Percentiles rank a stretch among this genome's conserved stretches.
phyloP scores from a whole-genome alignment of 805 yeast genomes.

The Danielia oregonensis region DNA sequence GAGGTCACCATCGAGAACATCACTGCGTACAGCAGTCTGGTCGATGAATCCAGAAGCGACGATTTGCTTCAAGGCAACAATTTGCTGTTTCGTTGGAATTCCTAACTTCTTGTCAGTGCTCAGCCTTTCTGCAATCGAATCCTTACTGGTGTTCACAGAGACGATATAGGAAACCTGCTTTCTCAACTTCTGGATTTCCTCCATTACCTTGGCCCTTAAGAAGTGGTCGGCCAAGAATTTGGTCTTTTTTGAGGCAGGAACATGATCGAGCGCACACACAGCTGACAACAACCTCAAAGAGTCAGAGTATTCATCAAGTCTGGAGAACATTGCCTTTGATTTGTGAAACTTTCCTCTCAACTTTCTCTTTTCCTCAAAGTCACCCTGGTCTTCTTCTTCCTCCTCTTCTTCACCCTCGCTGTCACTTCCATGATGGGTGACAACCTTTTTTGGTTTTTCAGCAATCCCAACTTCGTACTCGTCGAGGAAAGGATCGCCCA shows the following conservation, averaged over 20 bases:
- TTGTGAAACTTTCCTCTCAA: slow-evolving; percentile 51
- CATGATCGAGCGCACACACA: slow-evolving; percentile 83
- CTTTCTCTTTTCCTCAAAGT: slow-evolving; percentile 36
- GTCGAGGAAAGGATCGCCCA: slow-evolving; percentile 83
- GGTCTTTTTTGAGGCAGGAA: slow-evolving; percentile 43
- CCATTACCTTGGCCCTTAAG: slow-evolving; percentile 75
- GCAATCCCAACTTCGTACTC: slow-evolving; percentile 70
- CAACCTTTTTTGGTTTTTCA: slow-evolving; percentile 13
- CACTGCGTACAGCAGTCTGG: slow-evolving; percentile 84
- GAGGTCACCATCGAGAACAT: slow-evolving; percentile 61
- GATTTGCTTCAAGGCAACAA: slow-evolving; percentile 84
- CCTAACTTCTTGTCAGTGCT: slow-evolving; percentile 47
- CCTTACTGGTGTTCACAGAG: slow-evolving; percentile 57
- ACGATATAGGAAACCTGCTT: slow-evolving; percentile 77
- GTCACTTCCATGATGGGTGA: slow-evolving; percentile 19
- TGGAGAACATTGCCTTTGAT: slow-evolving; percentile 58
- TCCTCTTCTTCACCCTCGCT: slow-evolving; percentile 37
- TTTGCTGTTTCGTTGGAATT: slow-evolving; percentile 66
- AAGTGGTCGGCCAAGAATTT: slow-evolving; percentile 59
- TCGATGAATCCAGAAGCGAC: slow-evolving; percentile 90
- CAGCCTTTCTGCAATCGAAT: slow-evolving; percentile 46
- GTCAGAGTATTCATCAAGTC: slow-evolving; percentile 73
- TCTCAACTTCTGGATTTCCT: slow-evolving; percentile 78
- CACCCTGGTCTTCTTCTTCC: slow-evolving; percentile 31
- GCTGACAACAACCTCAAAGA: slow-evolving; percentile 72